Conservation (phyloP, 257 asterid species). For the Scutellaria barbata region DNA sequence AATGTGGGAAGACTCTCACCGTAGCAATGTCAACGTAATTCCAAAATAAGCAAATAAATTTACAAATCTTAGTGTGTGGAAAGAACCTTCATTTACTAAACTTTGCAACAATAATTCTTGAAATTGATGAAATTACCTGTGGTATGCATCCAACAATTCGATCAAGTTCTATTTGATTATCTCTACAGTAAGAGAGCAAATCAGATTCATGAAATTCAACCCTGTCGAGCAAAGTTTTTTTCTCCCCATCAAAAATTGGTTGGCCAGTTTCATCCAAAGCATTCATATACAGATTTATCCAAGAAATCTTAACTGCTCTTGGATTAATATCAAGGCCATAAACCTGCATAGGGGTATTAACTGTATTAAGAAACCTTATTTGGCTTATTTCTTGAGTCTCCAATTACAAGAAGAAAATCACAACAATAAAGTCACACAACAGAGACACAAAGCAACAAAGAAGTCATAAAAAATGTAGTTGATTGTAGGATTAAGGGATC, state of each 20-base stretch:
- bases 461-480: conserved; percentile 24
- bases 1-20: conserved; percentile 15
- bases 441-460: conserved; percentile 10
- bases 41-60: conserved; percentile 29
- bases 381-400: conserved; percentile 23
- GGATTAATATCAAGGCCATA: conserved; percentile 99
- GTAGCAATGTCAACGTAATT: conserved; percentile 19
- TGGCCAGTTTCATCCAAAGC: conserved; percentile 93
- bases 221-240: conserved; percentile 86
- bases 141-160: conserved; percentile 99
- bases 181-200: conserved; percentile 89
- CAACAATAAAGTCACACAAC: not conserved
- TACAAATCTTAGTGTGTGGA: not conserved
- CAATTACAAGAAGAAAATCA: conserved; percentile 24
- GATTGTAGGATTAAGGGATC: conserved; percentile 27
- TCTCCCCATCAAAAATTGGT: conserved; percentile 78
- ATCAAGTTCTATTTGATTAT: conserved; percentile 87
- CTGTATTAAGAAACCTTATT: conserved; percentile 35
- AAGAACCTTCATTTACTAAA: conserved; percentile 28
- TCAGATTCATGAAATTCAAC: conserved; percentile 96
- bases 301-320: conserved; percentile 92
- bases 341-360: conserved; percentile 60
- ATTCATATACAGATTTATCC: conserved; percentile 96
- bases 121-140: conserved; percentile 64
- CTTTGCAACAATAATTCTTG: conserved; percentile 23